phyloP scores from a whole-genome alignment of 352 stramenopile genomes.

The Phytopythium vexans region DNA sequence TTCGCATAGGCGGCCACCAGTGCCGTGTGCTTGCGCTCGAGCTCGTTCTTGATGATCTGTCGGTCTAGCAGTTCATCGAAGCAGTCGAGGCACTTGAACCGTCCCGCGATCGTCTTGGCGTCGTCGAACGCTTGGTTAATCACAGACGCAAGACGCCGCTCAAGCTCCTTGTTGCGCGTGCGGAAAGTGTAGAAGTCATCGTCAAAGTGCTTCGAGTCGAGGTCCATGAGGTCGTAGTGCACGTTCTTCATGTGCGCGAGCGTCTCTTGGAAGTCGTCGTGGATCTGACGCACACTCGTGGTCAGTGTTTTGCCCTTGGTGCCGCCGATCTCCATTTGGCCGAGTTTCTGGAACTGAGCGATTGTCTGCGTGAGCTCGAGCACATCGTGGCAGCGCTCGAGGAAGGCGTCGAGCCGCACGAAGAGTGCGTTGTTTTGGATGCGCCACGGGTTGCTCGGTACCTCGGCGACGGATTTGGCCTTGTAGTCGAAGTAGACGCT shows the following conservation, averaged over 20 bases:
- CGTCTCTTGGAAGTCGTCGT: conserved; percentile 80
- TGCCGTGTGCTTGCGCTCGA: conserved; percentile 84
- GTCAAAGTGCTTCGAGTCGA: conserved; percentile 89
- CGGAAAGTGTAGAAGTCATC: conserved; percentile 91
- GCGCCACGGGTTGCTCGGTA: conserved; percentile 85
- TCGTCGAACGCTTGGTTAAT: conserved; percentile 93
- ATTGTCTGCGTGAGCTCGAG: conserved; percentile 89
- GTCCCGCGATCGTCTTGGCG: conserved; percentile 78
- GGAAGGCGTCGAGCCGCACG: conserved; percentile 85
- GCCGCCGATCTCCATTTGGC: conserved; percentile 87
- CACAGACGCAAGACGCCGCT: conserved; percentile 82
- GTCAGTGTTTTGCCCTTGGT: conserved; percentile 93
- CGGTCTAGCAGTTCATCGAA: conserved; percentile 88
- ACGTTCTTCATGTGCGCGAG: conserved; percentile 75
- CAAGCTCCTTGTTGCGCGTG: conserved; percentile 85
- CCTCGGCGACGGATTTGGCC: conserved; percentile 71
- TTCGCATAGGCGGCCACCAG: conserved; percentile 77
- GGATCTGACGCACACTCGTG: conserved; percentile 88
- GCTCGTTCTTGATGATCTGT: conserved; percentile 83
- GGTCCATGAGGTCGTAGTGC: conserved; percentile 87
- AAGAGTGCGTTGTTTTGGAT: conserved; percentile 93
- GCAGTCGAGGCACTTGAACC: conserved; percentile 91
- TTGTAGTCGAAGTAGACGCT: conserved; percentile 93
- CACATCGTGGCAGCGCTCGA: conserved; percentile 91
- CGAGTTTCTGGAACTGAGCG: conserved; percentile 86